Conservation (phyloP, 495 filamentous ascomycete genomes). For the Schizothecium vesticola region DNA sequence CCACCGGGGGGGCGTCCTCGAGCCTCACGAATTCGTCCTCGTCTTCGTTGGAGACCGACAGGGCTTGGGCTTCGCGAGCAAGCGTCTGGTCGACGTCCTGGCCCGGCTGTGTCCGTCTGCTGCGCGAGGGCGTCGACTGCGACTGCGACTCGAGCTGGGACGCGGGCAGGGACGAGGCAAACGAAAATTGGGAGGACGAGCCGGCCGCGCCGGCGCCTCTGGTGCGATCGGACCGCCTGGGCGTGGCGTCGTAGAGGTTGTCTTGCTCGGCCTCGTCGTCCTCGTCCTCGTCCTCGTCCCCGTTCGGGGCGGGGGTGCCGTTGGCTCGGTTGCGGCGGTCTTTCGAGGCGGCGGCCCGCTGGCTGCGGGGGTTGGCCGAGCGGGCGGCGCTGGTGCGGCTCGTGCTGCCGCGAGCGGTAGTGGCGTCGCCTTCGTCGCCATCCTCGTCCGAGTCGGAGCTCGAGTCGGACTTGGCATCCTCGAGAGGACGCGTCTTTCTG, state of each 20-base stretch:
- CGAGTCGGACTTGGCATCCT: constrained; percentile 25
- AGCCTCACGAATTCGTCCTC: constrained; percentile 11
- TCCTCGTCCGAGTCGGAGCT: constrained; percentile 29
- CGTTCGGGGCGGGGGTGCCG: constrained; percentile 16
- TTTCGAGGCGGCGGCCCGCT: constrained; percentile 23
- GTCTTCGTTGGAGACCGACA: constrained; percentile 27
- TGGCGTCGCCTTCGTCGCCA: constrained; percentile 36
- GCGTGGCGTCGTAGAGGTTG: constrained; percentile 37
- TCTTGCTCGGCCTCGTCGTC: constrained; percentile 27
- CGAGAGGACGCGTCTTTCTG: constrained; percentile 46
- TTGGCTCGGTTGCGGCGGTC: constrained; percentile 20
- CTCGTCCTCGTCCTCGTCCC: constrained; percentile 8
- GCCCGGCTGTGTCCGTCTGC: not conserved
- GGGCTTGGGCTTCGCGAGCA: constrained; percentile 30
- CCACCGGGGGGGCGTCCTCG: constrained; percentile 41
- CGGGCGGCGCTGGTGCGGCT: constrained; percentile 20
- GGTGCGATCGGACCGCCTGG: constrained; percentile 25
- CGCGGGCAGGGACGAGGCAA: constrained; percentile 42
- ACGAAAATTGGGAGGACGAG: constrained; percentile 39
- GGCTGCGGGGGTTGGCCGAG: constrained; percentile 22
- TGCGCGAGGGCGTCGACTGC: constrained; percentile 18
- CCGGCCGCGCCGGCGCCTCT: constrained; percentile 18
- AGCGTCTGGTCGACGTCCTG: constrained; percentile 31
- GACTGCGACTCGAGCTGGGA: constrained; percentile 37
- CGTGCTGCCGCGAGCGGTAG: constrained; percentile 24